Conservation (phyloP, 345 rosid genomes). For the Gossypium ekmanianum region DNA sequence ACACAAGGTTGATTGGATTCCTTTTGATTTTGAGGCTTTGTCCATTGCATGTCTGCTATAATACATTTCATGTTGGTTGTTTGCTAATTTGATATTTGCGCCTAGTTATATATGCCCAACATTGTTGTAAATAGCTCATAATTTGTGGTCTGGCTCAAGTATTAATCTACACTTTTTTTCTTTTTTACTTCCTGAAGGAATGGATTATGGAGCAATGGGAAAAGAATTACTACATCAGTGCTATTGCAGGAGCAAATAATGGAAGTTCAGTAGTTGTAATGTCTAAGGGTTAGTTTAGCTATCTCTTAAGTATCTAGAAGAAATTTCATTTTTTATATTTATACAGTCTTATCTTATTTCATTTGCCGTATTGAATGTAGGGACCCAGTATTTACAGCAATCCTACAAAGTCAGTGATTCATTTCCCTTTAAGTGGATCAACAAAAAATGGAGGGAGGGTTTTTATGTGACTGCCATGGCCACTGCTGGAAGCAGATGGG, state of each 20-base stretch:
- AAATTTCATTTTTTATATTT: background rate
- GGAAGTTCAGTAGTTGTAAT: slow-evolving; percentile 93
- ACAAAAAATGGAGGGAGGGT: slow-evolving; percentile 95
- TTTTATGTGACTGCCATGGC: slow-evolving; percentile 96
- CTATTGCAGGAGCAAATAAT: slow-evolving; percentile 90
- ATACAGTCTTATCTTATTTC: slow-evolving; percentile 2
- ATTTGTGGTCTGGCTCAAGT: background rate
- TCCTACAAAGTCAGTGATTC: slow-evolving; percentile 97
- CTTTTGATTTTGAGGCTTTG: background rate
- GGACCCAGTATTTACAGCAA: slow-evolving; percentile 91
- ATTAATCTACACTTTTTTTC: background rate
- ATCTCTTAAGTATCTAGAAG: background rate
- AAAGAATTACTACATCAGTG: slow-evolving; percentile 86
- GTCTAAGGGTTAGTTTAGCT: slow-evolving; percentile 73
- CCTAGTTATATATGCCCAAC: background rate
- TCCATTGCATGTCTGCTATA: slow-evolving; percentile 9
- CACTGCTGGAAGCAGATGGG: slow-evolving; percentile 96
- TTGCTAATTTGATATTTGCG: background rate
- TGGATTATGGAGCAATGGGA: slow-evolving; percentile 99
- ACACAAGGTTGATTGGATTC: slow-evolving; percentile 60
- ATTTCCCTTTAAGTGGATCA: slow-evolving; percentile 97
- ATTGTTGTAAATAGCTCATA: background rate
- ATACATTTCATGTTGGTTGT: background rate
- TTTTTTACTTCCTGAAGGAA: slow-evolving; percentile 44
- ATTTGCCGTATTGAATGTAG: slow-evolving; percentile 33